These are phyloP conservation scores for Aspergillus hortae DNA, from an alignment of 2,329 filamentous ascomycete genomes.

Conservation along the genomic window DNA sequence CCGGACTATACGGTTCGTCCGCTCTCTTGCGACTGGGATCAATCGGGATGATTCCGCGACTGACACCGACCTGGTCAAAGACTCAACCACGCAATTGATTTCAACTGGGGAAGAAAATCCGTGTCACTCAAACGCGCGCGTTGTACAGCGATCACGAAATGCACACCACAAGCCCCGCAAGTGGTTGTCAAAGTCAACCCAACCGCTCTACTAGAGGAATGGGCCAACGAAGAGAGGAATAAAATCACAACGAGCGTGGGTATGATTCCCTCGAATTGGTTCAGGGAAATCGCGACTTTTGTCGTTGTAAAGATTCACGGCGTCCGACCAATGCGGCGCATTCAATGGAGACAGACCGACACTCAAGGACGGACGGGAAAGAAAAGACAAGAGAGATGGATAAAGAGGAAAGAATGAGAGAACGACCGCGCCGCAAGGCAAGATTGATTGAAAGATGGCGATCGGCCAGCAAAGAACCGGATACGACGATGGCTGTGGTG, in stretches of 20 bases:
- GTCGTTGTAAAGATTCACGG: slow-evolving; percentile 25
- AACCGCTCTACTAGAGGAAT: slow-evolving; percentile 19
- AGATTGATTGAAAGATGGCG: slow-evolving; percentile 12
- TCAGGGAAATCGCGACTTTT: not conserved
- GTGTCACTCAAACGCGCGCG: not conserved
- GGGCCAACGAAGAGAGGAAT: slow-evolving; percentile 3
- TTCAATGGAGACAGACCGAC: slow-evolving; percentile 25
- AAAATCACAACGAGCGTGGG: no score
- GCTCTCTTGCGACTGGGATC: not conserved
- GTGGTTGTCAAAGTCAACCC: slow-evolving; percentile 20
- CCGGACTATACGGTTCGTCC: not conserved
- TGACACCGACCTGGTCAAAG: not conserved
- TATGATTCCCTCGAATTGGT: not conserved
- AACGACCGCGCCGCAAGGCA: slow-evolving; percentile 6
- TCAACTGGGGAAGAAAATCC: not conserved
- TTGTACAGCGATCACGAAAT: slow-evolving; percentile 1
- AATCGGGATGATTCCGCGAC: no score
- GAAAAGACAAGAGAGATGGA: slow-evolving; percentile 17
- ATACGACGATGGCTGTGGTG: slow-evolving; percentile 1
- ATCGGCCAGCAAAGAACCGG: slow-evolving; percentile 16
- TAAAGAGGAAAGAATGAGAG: slow-evolving; percentile 13
- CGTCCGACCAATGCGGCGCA: slow-evolving; percentile 34
- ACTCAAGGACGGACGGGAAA: slow-evolving; percentile 16
- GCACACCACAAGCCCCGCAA: slow-evolving; percentile 30
- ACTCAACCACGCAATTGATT: not conserved